Base-by-base conservation (phyloP, 805 yeast genomes). In the Nakazawaea ambrosiae region DNA sequence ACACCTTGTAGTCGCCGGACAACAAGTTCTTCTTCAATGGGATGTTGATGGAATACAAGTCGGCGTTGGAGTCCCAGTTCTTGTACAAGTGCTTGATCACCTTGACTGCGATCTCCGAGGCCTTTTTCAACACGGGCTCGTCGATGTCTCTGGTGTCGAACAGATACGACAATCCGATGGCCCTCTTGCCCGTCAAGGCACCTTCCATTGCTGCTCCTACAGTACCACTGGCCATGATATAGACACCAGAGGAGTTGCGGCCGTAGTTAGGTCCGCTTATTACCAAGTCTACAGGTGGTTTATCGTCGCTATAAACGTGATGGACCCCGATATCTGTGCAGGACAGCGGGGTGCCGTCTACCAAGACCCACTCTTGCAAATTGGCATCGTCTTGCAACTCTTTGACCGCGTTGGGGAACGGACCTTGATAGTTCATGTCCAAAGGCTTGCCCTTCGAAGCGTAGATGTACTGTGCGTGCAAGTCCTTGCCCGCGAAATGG, bases 141-240 rank as follows among this genome's bases (percentile, higher is more conserved):
- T 71, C 67, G n/a, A 79, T 78, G 15, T 63, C 57, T 32, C 70
- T 60, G 20, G 64, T 57, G 37, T 70, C 75, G 53, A 81, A 92
- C n/a, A 95, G 92, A 67, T 77, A 90, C 26, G 95, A 83, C 24
- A 92, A 50, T 2, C 95, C 97, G 45, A 92, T 69, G 4, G 96
- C 65, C 46, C 68, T 78, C 22, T 77, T 74, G 0, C 79, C 81
- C 39, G 70, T 75, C 29, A 89, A 73, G 2, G 82, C 84, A 2
- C 89, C 94, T 61, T 92, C 98, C 87, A 89, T 74, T 1, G 97
- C 92, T 3, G 96, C 97, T 19, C 98, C 98, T 14, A 92, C 81
- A 2, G 98, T 92, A 11, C 98, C 98, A 48, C 94, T 81, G 4
- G 96, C 78, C 49, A 92, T 70, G 39, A 88, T 83, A 57, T 88